Base-by-base conservation (phyloP, 2,329 filamentous ascomycete species). In the Aspergillus sp. region DNA sequence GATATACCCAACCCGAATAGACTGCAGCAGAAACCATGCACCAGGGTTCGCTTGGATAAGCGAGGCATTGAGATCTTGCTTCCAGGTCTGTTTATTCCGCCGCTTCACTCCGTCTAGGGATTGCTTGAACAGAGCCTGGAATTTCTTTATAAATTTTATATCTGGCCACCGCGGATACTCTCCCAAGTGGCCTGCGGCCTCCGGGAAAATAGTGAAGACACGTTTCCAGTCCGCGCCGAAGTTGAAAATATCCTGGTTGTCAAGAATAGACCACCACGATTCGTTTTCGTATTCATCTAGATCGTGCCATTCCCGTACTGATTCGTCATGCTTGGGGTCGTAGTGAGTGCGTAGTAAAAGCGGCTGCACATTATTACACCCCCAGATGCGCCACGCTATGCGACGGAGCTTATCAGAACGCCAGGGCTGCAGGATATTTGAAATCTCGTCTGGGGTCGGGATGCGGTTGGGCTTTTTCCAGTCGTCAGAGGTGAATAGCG, bases 391-490 rank as follows among this genome's bases (percentile, higher is more conserved):
- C 55, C 55, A 57, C 9, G 55, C 55, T 48, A 32, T 48, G 36
- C 38, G 15, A 26, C 48, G 55, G 18, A 57, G 24, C 15, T 53
- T 13, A 22, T 57, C 48, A 5, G 55, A 53, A 30, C 24, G 55
- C 55, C 55, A 57, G 42, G 55, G 55, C 2, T 43, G 55, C 9
- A 57, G 42, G 42, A 57, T 57, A 7, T 32, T 48, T 12, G 26
- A 36, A n/a, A 48, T 44, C 34, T 52, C 55, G 20, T 47, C 43
- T 45, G 36, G 13, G 30, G 34, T 57, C 2, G 48, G 55, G 42
- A 48, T 18, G 5, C 48, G 36, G 18, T 15, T 7, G 5, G 26
- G 41, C 42, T 42, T 24, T 20, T 15, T 7, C 12, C 36, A 20
- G 15, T 24, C 5, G 8, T 53, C 12, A 4, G 3, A 7, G 13